Percentiles rank a stretch among this genome's conserved stretches.
These are phyloP conservation scores for Monilinia laxa DNA, from an alignment of 2,329 filamentous ascomycete species.

Conservation along the genomic window DNA sequence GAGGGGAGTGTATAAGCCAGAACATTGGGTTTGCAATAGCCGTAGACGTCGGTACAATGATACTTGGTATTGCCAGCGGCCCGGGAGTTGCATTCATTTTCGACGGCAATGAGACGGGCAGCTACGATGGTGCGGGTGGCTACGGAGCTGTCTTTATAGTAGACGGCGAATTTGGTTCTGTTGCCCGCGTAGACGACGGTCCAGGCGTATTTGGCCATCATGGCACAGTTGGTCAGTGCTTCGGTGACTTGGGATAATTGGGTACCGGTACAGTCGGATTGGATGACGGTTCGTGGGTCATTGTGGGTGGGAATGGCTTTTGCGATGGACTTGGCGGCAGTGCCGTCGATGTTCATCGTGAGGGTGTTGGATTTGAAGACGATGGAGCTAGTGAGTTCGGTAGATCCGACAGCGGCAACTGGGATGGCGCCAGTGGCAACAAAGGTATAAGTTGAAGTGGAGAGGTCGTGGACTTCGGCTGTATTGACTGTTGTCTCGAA, in stretches of 20 bases:
- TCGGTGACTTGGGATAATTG: conserved; percentile 38
- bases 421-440: conserved; percentile 56
- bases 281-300: conserved; percentile 52
- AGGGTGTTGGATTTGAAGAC: conserved; percentile 60
- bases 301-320: conserved; percentile 43
- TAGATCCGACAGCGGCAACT: conserved; percentile 52
- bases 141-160: conserved; percentile 60
- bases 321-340: conserved; percentile 46
- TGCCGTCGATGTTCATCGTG: conserved; percentile 56
- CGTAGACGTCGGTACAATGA: conserved; percentile 59
- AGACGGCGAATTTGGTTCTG: conserved; percentile 54
- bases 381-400: conserved; percentile 54
- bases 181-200: conserved; percentile 51
- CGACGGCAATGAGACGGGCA: conserved; percentile 52
- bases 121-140: conserved; percentile 51
- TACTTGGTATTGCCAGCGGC: conserved; percentile 50
- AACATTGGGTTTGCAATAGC: conserved; percentile 50
- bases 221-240: conserved; percentile 55
- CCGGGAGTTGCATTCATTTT: conserved; percentile 54
- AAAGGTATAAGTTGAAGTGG: conserved; percentile 56
- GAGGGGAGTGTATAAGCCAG: conserved; percentile 62
- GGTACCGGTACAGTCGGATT: conserved; percentile 54
- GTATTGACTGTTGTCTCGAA: conserved; percentile 47
- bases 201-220: conserved; percentile 54
- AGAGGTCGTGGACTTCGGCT: conserved; percentile 46